Percentiles rank a stretch among this genome's conserved stretches.
phyloP scores from a whole-genome alignment of 73 alveolate genomes.

The Paramecium octaurelia region DNA sequence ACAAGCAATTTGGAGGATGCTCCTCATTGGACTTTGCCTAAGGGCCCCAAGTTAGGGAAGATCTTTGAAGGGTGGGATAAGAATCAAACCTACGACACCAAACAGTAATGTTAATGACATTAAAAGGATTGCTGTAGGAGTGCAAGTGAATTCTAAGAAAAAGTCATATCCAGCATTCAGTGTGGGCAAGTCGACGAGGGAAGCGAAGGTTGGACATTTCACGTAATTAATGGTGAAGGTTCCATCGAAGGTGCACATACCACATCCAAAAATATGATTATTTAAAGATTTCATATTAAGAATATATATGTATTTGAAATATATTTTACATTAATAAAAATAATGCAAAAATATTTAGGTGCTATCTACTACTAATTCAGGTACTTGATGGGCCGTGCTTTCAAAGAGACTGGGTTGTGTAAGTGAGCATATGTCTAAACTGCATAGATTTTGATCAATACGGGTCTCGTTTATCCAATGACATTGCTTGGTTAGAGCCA shows the following conservation, averaged over 20 bases:
- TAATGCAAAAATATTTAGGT: background rate
- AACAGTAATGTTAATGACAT: background rate
- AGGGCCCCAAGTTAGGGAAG: constrained; percentile 70
- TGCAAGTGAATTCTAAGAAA: constrained; percentile 71
- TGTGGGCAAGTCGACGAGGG: constrained; percentile 75
- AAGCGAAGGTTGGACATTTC: constrained; percentile 68
- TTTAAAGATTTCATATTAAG: background rate
- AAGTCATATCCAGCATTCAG: constrained; percentile 65
- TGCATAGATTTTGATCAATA: background rate
- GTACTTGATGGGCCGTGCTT: constrained; percentile 3
- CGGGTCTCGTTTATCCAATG: constrained; percentile 58
- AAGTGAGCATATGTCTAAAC: background rate
- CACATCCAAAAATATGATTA: constrained; percentile 70
- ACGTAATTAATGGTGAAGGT: constrained; percentile 73
- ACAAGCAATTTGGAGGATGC: constrained; percentile 66
- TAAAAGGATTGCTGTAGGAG: constrained; percentile 68
- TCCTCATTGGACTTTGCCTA: constrained; percentile 81
- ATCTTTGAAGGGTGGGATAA: constrained; percentile 67
- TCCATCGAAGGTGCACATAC: constrained; percentile 63
- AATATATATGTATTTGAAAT: background rate
- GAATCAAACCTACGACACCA: constrained; percentile 75
- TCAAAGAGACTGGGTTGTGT: constrained; percentile 50
- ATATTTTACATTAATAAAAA: background rate
- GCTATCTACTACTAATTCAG: constrained; percentile 3
- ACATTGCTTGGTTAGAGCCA: constrained; percentile 69